Evolutionary conservation across 2,329 filamentous ascomycete species (phyloP), one percentile per base, ranked within the genome.

Genomic region (Epichloe aotearoae): DNA sequence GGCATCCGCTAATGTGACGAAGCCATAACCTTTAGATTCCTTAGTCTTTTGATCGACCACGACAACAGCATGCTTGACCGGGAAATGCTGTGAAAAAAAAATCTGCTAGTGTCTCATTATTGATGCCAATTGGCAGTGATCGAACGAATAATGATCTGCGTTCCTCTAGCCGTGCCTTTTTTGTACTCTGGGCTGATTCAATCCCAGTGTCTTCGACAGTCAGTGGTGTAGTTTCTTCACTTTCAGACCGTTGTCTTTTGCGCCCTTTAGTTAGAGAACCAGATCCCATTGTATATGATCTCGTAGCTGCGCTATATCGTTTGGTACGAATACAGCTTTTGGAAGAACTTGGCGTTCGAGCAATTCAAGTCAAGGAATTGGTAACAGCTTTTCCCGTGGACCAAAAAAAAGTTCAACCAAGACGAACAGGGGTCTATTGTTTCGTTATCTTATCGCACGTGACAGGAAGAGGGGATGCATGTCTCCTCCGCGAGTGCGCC

Each of bases 21-120:
- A 98, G 49, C 93, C 93, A 66, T 89, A 98, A 17, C 93, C 91
- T 63, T 88, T 85, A 14, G 88, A 96, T 58, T 83, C 73, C 63
- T 95, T 95, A 2, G 90, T 95, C 56, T 82, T 75, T 15, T 86
- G 82, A 64, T 98, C 91, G 51, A 84, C 71, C 39, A 98, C 89
- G 4, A 95, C 89, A n/a, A 86, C 87, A 49, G 93, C 91, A 68
- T 97, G 91, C 68, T 96, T 97, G 64, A 98, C 80, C 7, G 94
- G 90, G 61, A 88, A 97, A 53, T 89, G 86, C 65, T 96, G 82
- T 6, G 93, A 97, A 70, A 98, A 67, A 67, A 67, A 90, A 84
- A 53, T 88, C 83, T 53, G 89, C 87, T 55, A 98, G 75, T 49
- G 77, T 77, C 62, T 96, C 89, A 63, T 80, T 87, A 36, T 90